A percentile compares a stretch with the other conserved stretches of the same genome.
Conservation (phyloP, 495 filamentous ascomycete species). For the Copromyces sp. region DNA sequence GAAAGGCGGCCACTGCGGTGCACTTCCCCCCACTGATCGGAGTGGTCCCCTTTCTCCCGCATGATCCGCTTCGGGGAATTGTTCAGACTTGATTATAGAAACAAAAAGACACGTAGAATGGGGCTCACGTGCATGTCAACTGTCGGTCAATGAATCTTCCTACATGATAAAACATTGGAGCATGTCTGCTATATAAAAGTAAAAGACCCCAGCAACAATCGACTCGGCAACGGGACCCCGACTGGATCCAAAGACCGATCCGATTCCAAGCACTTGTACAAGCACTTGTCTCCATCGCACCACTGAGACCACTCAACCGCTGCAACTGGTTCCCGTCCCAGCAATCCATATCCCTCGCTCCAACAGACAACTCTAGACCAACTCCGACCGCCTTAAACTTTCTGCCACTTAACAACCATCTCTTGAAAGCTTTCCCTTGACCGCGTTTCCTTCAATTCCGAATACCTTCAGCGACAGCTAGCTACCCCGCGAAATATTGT, state of each 20-base stretch:
- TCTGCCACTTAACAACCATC: background rate
- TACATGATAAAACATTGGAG: background rate
- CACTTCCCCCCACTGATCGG: background rate
- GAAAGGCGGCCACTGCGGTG: background rate
- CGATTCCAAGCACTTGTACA: background rate
- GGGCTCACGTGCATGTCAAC: background rate
- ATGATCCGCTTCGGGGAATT: background rate
- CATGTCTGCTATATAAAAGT: no score
- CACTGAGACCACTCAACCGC: background rate
- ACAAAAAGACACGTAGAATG: background rate
- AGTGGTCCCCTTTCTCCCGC: background rate
- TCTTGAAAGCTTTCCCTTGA: background rate
- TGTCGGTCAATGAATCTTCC: background rate
- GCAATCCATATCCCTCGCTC: background rate
- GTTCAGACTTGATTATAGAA: background rate
- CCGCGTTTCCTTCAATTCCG: background rate
- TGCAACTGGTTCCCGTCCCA: background rate
- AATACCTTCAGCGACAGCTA: background rate
- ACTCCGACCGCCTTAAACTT: background rate
- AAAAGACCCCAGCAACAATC: background rate
- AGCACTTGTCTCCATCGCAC: background rate
- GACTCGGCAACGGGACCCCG: background rate
- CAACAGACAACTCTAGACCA: background rate
- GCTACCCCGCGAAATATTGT: background rate
- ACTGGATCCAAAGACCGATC: background rate